Evolutionary conservation across 441 rosid species (phyloP).

Genomic region (Bocquillonia castaneifolia): DNA sequence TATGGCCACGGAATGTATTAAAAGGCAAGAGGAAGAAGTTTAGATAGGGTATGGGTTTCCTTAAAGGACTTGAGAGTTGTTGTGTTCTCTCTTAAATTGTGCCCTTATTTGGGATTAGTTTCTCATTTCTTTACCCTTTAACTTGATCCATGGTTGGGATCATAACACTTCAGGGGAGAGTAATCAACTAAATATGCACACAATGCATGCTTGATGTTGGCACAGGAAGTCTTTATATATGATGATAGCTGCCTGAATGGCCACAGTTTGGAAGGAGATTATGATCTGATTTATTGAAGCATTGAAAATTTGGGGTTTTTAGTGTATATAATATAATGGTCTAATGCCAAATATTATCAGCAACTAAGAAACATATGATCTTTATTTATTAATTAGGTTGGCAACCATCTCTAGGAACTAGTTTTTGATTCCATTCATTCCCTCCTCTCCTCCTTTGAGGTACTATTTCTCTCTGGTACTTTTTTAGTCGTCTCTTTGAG

Average conservation of each 20-base stretch:
- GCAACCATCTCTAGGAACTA: not conserved
- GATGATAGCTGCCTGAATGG: no score
- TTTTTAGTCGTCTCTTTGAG: no score
- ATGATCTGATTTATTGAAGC: not conserved
- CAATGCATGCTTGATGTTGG: not conserved
- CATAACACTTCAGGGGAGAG: not conserved
- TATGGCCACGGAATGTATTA: no score
- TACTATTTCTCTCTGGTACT: not conserved
- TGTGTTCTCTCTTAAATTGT: no score
- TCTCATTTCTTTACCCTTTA: no score
- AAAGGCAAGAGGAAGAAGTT: no score
- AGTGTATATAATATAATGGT: not conserved
- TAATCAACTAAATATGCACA: not conserved
- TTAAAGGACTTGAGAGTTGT: no score
- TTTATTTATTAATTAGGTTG: not conserved
- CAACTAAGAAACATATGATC: not conserved
- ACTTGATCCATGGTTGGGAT: no score
- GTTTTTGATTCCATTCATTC: not conserved
- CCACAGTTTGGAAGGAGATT: not conserved
- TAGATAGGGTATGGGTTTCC: no score
- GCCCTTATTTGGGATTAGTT: no score
- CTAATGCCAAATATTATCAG: not conserved
- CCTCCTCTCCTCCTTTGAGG: not conserved
- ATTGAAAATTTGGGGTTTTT: not conserved
- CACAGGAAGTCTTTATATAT: not conserved